phyloP scores from a whole-genome alignment of 2,329 filamentous ascomycete species.

The Emergomyces orientalis region DNA sequence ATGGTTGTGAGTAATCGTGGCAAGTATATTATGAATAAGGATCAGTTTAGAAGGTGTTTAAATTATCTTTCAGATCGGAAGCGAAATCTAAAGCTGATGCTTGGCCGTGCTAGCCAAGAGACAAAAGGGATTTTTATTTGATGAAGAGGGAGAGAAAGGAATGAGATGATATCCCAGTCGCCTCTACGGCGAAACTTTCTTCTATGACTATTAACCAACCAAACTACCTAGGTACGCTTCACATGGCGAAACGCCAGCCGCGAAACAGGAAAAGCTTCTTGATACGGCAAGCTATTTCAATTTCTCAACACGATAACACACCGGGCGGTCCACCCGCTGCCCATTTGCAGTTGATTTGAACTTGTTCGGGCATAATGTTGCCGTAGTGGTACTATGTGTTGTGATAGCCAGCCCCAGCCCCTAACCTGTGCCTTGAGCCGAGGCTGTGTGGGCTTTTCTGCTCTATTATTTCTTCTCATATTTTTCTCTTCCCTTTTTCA shows the following conservation, averaged over 20 bases:
- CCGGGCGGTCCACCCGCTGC: not conserved
- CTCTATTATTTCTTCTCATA: not conserved
- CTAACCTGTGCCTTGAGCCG: not conserved
- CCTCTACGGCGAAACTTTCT: not conserved
- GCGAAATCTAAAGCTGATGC: not conserved
- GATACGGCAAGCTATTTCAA: not conserved
- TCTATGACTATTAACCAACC: not conserved
- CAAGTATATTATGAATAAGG: conserved; percentile 10
- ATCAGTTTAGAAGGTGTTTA: conserved; percentile 1
- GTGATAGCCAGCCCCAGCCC: not conserved
- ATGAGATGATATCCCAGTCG: not conserved
- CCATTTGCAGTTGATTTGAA: not conserved
- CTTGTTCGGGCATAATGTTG: not conserved
- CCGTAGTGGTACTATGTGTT: not conserved
- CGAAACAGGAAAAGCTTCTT: not conserved
- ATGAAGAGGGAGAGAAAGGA: not conserved
- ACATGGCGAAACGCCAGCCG: not conserved
- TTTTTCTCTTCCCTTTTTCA: not conserved
- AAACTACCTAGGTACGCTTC: not conserved
- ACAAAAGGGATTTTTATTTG: not conserved
- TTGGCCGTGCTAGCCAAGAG: not conserved
- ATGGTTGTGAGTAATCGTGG: conserved; percentile 13
- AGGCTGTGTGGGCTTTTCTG: not conserved
- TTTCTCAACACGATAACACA: not conserved
- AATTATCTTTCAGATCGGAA: not conserved